Conservation (phyloP, 208 protist genomes). For the Crithidia expoeki region DNA sequence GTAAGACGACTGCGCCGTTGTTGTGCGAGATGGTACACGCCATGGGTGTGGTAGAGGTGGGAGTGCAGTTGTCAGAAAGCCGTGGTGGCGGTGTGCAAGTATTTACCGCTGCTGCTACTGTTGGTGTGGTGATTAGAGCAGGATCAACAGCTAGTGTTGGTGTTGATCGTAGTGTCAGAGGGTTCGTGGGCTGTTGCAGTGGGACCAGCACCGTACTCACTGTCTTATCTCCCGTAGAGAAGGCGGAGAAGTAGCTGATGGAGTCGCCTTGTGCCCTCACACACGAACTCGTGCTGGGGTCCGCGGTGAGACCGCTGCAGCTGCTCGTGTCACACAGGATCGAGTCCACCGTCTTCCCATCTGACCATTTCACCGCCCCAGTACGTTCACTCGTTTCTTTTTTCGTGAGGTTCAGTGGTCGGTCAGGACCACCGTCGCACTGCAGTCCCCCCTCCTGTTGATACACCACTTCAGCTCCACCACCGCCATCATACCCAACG, state of each 20-base stretch:
- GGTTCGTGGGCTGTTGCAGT: background rate
- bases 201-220: background rate
- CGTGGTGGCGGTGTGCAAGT: background rate
- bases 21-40: background rate
- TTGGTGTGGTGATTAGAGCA: too few species aligned
- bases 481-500: too few species aligned
- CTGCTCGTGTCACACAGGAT: background rate
- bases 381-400: background rate
- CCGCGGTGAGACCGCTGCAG: constrained; percentile 20
- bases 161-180: too few species aligned
- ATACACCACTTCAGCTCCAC: background rate
- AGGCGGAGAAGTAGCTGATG: background rate
- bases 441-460: background rate
- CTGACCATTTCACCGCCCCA: background rate
- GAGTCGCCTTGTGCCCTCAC: background rate
- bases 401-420: background rate
- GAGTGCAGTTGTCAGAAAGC: background rate
- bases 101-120: background rate
- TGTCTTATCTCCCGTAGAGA: background rate
- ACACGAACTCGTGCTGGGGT: background rate
- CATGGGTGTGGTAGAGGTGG: background rate
- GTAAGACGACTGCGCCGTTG: background rate
- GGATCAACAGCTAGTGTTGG: too few species aligned
- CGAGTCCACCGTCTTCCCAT: background rate
- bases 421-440: background rate